phyloP scores from a whole-genome alignment of 2,329 filamentous ascomycete genomes.

The Sclerotinia glacialis region DNA sequence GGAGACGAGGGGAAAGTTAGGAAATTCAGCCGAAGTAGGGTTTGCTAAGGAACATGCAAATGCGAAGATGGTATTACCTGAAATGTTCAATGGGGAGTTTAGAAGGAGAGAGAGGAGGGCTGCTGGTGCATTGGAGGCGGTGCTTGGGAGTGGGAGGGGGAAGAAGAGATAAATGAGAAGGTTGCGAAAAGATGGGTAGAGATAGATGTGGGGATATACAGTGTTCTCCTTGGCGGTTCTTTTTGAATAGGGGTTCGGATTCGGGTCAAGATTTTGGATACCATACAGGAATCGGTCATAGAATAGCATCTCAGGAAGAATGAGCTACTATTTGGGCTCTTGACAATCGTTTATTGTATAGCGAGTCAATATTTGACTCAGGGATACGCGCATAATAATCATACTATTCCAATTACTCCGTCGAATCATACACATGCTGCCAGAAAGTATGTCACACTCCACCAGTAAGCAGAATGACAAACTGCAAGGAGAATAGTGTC shows the following conservation, averaged over 20 bases:
- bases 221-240: neutral
- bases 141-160: slow-evolving; percentile 42
- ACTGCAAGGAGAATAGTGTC: too few species aligned
- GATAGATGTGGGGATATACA: neutral
- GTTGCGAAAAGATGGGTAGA: neutral
- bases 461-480: too few species aligned
- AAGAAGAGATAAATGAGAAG: slow-evolving; percentile 32
- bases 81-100: slow-evolving; percentile 60
- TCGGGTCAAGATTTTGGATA: neutral
- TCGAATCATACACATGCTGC: too few species aligned
- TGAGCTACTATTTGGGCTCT: slow-evolving; percentile 1
- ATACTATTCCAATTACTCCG: neutral
- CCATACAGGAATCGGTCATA: slow-evolving; percentile 4
- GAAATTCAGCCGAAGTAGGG: slow-evolving; percentile 63
- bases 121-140: slow-evolving; percentile 50
- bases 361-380: neutral
- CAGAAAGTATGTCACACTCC: too few species aligned
- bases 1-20: slow-evolving; percentile 64
- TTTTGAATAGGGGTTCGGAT: neutral
- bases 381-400: neutral
- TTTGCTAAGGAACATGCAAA: slow-evolving; percentile 80
- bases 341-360: slow-evolving; percentile 12
- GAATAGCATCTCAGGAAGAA: slow-evolving; percentile 7
- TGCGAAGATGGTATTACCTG: slow-evolving; percentile 60
- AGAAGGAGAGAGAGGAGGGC: slow-evolving; percentile 58